phyloP scores from a whole-genome alignment of 495 filamentous ascomycete species.

The Neurospora sp. region DNA sequence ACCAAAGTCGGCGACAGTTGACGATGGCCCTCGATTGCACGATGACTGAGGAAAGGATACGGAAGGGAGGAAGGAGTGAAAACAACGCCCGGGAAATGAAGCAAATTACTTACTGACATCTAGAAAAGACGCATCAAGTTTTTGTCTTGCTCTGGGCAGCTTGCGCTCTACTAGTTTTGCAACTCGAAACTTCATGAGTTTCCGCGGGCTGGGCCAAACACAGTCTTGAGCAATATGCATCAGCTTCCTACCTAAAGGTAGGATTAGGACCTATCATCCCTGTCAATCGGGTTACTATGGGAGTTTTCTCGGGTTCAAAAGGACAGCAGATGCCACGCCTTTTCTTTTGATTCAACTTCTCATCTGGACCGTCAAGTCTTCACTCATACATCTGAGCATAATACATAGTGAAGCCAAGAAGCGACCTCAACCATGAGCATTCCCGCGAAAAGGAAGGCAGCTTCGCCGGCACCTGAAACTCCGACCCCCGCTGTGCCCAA shows the following conservation, averaged over 20 bases:
- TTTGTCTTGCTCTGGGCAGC: neutral
- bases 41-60: no score
- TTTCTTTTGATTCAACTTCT: neutral
- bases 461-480: neutral
- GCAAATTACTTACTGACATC: no score
- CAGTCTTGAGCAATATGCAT: neutral
- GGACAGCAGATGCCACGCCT: neutral
- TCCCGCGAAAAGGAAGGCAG: neutral
- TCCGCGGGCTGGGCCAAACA: no score
- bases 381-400: neutral
- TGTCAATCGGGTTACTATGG: neutral
- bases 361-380: neutral
- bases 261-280: neutral
- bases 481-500: neutral
- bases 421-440: neutral
- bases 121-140: no score
- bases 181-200: no score
- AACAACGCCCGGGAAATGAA: no score
- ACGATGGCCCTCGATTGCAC: no score
- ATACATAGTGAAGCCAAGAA: neutral
- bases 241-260: neutral
- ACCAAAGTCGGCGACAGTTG: no score
- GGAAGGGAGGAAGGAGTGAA: no score
- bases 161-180: neutral
- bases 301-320: neutral